Base-by-base conservation (phyloP, 352 stramenopile genomes). In the Phytophthora sp. region DNA sequence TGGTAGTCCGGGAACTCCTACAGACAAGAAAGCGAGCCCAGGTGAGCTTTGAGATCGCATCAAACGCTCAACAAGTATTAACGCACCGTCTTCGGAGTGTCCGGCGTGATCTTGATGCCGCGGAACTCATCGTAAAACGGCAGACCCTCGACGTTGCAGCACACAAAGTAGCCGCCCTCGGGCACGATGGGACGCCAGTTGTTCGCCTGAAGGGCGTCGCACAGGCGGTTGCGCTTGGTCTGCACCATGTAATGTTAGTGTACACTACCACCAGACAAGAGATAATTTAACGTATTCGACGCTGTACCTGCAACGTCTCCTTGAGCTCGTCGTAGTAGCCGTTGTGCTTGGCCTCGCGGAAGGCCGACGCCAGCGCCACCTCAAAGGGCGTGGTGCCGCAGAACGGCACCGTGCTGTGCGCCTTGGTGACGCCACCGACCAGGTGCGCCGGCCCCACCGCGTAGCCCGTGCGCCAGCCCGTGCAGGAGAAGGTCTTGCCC, bases 101-200 rank as follows among this genome's bases (percentile, higher is more conserved):
- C 65, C 7, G 76, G 37, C 1, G 71, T 77, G 42, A 88, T 72
- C 49, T 82, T 35, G 37, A 89, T 80, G 51, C 76, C 52, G 10
- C 68, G 66, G 41, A 94, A 92, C 54, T 94, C 82, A 12, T 91
- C 62, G 73, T 91, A 91, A 54, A 87, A 82, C 9, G 77, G 74
- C 38, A 93, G 67, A 24, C 77, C 63, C 11, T 83, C 76, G 12
- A 94, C 84, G 60, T 96, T 87, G 66, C 86, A 94, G 64, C 84
- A 93, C 26, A 99, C 89, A 59, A 99, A 99, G 77, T 99, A 99
- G 27, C 96, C 96, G 4, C 96, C 96, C 43, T 98, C 74, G 0
- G 96, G 95, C 0, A 97, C 80, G 38, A 98, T 97, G 6, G 92
- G 94, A 39, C 82, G 89, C 79, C 96, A 97, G 63, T 89, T 82